Evolutionary conservation across 208 protist species (phyloP).

Genomic region (Trypanosoma cruzi): DNA sequence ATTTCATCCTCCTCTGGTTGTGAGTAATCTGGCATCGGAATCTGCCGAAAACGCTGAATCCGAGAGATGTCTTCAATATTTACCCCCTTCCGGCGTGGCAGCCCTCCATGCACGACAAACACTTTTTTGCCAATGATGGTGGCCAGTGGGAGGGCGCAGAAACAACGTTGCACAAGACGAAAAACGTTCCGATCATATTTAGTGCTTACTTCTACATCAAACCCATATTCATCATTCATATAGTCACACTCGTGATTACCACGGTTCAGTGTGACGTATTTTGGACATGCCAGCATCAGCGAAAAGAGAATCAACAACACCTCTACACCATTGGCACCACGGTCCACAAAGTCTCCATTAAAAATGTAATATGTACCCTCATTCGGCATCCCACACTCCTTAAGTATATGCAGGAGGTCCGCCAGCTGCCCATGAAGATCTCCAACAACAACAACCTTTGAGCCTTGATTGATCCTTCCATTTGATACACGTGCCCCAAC

Average conservation of each 20-base stretch:
- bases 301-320: conserved; percentile 96
- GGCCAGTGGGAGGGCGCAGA: conserved; percentile 87
- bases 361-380: conserved; percentile 89
- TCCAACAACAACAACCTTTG: conserved; percentile 87
- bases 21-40: conserved; percentile 84
- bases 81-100: conserved; percentile 76
- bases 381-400: conserved; percentile 78
- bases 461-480: conserved; percentile 75
- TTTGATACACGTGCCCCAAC: conserved; percentile 70
- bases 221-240: conserved; percentile 97
- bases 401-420: conserved; percentile 87
- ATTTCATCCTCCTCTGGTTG: conserved; percentile 94
- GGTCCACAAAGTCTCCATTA: conserved; percentile 98
- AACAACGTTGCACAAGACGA: conserved; percentile 87
- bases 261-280: conserved; percentile 94
- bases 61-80: conserved; percentile 79
- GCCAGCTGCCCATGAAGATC: conserved; percentile 90
- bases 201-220: conserved; percentile 98
- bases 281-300: conserved; percentile 94
- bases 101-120: conserved; percentile 89
- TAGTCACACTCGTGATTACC: conserved; percentile 97
- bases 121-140: conserved; percentile 78
- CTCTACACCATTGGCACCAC: conserved; percentile 96
- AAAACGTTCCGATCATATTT: conserved; percentile 97
- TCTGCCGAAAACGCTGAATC: conserved; percentile 89